Evolutionary conservation across 1,139 yeast genomes (phyloP).

Genomic region (Debaryomyces sp.): DNA sequence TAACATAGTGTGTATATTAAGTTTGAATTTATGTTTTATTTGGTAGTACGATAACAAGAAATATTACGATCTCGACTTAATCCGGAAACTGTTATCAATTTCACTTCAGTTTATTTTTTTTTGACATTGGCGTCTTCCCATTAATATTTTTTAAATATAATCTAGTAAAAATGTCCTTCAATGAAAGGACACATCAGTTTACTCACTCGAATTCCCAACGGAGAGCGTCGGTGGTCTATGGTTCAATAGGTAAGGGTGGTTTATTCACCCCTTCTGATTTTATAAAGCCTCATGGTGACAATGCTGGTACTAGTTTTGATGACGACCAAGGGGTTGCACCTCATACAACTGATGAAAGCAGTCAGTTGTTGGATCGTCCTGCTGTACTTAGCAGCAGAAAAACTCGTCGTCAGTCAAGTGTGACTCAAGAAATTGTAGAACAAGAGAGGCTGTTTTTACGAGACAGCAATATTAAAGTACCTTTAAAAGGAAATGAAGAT

Average conservation of each 20-base stretch:
- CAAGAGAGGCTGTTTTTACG: slow-evolving; percentile 42
- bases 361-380: slow-evolving; percentile 7
- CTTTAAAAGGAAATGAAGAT: slow-evolving; percentile 12
- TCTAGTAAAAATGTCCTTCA: slow-evolving; percentile 12
- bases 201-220: slow-evolving; percentile 50
- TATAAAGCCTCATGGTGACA: slow-evolving; percentile 19
- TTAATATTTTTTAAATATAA: not conserved
- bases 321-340: not conserved
- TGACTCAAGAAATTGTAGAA: slow-evolving; percentile 30
- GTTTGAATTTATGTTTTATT: not conserved
- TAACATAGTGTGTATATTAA: slow-evolving; percentile 7
- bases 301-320: slow-evolving; percentile 7
- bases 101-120: not conserved
- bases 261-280: slow-evolving; percentile 56
- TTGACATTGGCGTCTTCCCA: not conserved
- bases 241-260: slow-evolving; percentile 57
- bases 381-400: not conserved
- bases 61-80: not conserved
- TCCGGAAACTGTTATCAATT: not conserved
- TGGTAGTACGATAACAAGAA: not conserved
- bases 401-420: slow-evolving; percentile 26
- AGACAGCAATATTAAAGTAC: slow-evolving; percentile 29
- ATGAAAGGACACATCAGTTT: slow-evolving; percentile 41
- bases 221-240: slow-evolving; percentile 55
- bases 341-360: slow-evolving; percentile 3